phyloP scores from a whole-genome alignment of 352 stramenopile species.

The Bremia lactucae region DNA sequence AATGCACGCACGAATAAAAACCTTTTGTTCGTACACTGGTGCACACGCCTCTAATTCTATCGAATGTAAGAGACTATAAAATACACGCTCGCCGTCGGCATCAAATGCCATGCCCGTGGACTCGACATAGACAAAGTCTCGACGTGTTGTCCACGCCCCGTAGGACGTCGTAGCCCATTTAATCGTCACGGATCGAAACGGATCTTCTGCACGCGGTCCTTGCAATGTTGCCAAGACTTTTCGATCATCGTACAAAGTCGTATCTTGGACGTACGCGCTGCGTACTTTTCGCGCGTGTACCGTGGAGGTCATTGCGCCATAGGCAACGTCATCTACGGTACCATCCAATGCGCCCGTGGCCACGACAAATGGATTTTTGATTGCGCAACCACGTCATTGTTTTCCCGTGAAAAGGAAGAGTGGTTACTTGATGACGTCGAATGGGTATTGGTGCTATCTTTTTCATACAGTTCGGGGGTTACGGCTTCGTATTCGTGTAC shows the following conservation, averaged over 20 bases:
- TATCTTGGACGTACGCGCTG: conserved; percentile 26
- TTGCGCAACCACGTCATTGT: conserved; percentile 15
- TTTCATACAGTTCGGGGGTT: not conserved
- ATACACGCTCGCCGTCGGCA: conserved; percentile 21
- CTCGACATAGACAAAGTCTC: conserved; percentile 32
- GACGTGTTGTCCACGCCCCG: conserved; percentile 15
- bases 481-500: conserved; percentile 21
- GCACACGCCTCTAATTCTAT: conserved; percentile 21
- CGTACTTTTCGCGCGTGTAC: conserved; percentile 12
- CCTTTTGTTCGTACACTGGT: conserved; percentile 5
- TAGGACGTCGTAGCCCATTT: conserved; percentile 26
- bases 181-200: conserved; percentile 30
- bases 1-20: conserved; percentile 27
- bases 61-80: conserved; percentile 35
- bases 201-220: conserved; percentile 22
- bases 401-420: conserved; percentile 16
- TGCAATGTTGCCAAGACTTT: conserved; percentile 28
- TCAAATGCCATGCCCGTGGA: conserved; percentile 28
- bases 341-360: conserved; percentile 24
- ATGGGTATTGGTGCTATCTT: conserved; percentile 17
- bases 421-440: conserved; percentile 26
- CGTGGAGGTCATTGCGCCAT: conserved; percentile 21
- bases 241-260: conserved; percentile 24
- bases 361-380: conserved; percentile 21
- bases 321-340: conserved; percentile 26